A percentile compares a stretch with the other conserved stretches of the same genome.
Conservation (phyloP, 2,329 filamentous ascomycete species). For the Sclerotinia trifoliorum region DNA sequence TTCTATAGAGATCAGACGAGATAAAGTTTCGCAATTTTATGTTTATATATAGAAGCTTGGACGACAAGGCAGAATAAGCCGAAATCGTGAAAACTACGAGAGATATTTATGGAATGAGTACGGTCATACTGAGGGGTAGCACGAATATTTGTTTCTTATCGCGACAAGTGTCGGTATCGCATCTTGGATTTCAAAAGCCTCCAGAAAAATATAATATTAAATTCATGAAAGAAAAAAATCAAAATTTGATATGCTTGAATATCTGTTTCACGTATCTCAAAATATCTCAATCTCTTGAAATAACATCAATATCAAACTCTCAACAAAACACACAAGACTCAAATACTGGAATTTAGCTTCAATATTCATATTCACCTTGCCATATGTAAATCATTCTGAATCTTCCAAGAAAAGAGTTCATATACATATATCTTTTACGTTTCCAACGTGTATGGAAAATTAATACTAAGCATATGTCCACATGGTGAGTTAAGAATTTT, state of each 20-base stretch:
- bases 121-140: background rate
- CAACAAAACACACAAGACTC: background rate
- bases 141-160: background rate
- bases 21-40: background rate
- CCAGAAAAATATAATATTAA: background rate
- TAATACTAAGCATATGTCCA: no score
- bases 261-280: background rate
- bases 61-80: background rate
- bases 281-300: background rate
- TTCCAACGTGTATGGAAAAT: no score
- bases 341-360: background rate
- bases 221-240: background rate
- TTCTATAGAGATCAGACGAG: background rate
- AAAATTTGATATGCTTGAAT: background rate
- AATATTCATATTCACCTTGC: background rate
- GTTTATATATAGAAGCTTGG: background rate
- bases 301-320: background rate
- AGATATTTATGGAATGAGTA: background rate
- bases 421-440: no score
- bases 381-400: background rate
- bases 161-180: slow-evolving; percentile 4
- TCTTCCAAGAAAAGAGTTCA: background rate
- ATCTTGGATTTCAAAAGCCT: background rate
- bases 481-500: no score
- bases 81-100: background rate